Conservation (phyloP, 1,139 yeast species). For the Kodamaea fungicola region DNA sequence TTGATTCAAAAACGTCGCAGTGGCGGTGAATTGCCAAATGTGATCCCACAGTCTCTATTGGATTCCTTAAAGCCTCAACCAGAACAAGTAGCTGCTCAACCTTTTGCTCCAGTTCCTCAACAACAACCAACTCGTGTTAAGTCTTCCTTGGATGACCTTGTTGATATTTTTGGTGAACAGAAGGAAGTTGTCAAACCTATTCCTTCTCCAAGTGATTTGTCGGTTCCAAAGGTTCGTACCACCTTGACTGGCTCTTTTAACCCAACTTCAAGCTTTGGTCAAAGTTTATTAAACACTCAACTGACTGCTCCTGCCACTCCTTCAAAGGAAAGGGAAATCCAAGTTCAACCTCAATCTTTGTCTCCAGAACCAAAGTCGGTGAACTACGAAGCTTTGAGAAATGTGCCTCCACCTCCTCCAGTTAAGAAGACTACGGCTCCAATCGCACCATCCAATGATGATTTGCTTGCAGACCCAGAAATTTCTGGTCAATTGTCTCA, state of each 20-base stretch:
- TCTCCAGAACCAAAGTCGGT: constrained; percentile 19
- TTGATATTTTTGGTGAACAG: constrained; percentile 50
- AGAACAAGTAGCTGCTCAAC: constrained; percentile 9
- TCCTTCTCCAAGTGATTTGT: constrained; percentile 33
- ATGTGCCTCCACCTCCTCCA: constrained; percentile 47
- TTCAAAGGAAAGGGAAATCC: constrained; percentile 1
- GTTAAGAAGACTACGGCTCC: constrained; percentile 9
- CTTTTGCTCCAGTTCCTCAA: constrained; percentile 12
- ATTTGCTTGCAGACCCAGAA: constrained; percentile 55
- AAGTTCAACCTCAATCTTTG: constrained; percentile 12
- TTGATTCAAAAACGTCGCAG: constrained; percentile 79
- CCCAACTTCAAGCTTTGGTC: constrained; percentile 74
- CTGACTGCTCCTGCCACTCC: constrained; percentile 10
- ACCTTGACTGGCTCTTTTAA: constrained; percentile 37
- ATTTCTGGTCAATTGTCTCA: constrained; percentile 67
- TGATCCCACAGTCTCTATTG: constrained; percentile 54
- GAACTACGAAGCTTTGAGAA: constrained; percentile 46
- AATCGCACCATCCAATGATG: constrained; percentile 30
- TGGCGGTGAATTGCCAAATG: constrained; percentile 74
- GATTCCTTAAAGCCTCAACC: constrained; percentile 24
- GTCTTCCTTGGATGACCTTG: constrained; percentile 66
- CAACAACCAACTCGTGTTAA: constrained; percentile 16
- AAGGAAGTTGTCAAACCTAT: constrained; percentile 21
- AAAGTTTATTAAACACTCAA: constrained; percentile 42
- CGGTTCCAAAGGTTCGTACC: constrained; percentile 38